These are phyloP conservation scores for Pulveroboletus sp. DNA, from an alignment of 768 basidiomycete genomes.

Conservation along the genomic window DNA sequence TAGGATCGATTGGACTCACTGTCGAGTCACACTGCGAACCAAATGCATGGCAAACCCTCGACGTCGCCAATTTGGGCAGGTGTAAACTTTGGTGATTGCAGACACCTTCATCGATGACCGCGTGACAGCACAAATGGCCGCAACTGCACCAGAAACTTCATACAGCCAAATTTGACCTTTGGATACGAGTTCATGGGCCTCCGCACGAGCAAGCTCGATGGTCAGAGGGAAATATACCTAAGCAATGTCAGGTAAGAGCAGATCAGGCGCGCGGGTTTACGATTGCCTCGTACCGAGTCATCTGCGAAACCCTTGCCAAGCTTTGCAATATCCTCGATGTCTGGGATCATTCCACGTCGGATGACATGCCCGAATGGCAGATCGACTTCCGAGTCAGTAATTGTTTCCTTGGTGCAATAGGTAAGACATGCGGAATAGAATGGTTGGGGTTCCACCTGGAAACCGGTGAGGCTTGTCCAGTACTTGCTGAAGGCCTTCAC, in stretches of 20 bases:
- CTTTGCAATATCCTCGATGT: slow-evolving; percentile 37
- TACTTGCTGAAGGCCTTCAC: slow-evolving; percentile 38
- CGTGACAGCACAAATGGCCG: slow-evolving; percentile 54
- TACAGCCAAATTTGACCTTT: slow-evolving; percentile 52
- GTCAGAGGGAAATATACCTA: slow-evolving; percentile 45
- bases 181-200: slow-evolving; percentile 44
- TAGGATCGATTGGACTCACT: slow-evolving; percentile 27
- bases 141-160: slow-evolving; percentile 37
- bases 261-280: background rate
- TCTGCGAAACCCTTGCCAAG: slow-evolving; percentile 50
- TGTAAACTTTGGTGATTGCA: slow-evolving; percentile 58
- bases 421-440: slow-evolving; percentile 49
- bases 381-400: slow-evolving; percentile 23
- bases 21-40: slow-evolving; percentile 43
- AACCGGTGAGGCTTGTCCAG: slow-evolving; percentile 43
- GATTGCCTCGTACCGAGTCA: slow-evolving; percentile 40
- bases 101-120: slow-evolving; percentile 45
- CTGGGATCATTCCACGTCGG: slow-evolving; percentile 35
- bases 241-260: slow-evolving; percentile 3
- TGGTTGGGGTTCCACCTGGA: slow-evolving; percentile 36
- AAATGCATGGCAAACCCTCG: slow-evolving; percentile 48
- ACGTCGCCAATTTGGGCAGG: slow-evolving; percentile 40
- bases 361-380: slow-evolving; percentile 34
- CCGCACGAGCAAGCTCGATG: slow-evolving; percentile 35
- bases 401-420: slow-evolving; percentile 38